phyloP scores from a whole-genome alignment of 495 filamentous ascomycete genomes.

The Lepidopterella palustris region DNA sequence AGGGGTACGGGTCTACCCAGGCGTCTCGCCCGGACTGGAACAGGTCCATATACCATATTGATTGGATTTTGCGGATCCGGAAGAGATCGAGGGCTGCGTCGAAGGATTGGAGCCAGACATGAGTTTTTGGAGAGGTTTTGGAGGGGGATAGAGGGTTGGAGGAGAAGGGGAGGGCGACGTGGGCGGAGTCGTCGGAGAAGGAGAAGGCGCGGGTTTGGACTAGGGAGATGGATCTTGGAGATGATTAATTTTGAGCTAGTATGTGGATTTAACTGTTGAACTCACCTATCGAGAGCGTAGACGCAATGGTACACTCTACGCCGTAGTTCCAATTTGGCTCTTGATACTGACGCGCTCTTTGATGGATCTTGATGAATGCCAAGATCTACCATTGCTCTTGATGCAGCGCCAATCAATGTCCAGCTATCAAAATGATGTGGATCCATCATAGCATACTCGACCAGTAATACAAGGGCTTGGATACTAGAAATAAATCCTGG shows the following conservation, averaged over 20 bases:
- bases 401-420: conserved; percentile 82
- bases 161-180: conserved; percentile 53
- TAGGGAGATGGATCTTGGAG: conserved; percentile 65
- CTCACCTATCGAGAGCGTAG: conserved; percentile 77
- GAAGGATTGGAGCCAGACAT: conserved; percentile 41
- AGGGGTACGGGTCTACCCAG: conserved; percentile 35
- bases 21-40: conserved; percentile 64
- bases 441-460: conserved; percentile 80
- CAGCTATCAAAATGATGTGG: conserved; percentile 84
- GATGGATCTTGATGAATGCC: conserved; percentile 85
- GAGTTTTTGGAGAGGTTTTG: conserved; percentile 32
- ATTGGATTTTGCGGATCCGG: conserved; percentile 69
- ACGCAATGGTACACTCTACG: conserved; percentile 79
- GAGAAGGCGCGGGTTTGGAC: conserved; percentile 77
- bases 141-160: conserved; percentile 32
- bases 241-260: conserved; percentile 13
- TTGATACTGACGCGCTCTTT: conserved; percentile 53
- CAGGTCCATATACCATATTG: conserved; percentile 73
- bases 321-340: conserved; percentile 62
- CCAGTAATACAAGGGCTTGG: conserved; percentile 76
- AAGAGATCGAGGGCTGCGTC: conserved; percentile 54
- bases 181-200: conserved; percentile 81
- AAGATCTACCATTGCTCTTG: conserved; percentile 75
- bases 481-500: conserved; percentile 77
- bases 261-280: conserved; percentile 10